These are phyloP conservation scores for Fusarium coicis DNA, from an alignment of 2,329 filamentous ascomycete species.

Conservation along the genomic window DNA sequence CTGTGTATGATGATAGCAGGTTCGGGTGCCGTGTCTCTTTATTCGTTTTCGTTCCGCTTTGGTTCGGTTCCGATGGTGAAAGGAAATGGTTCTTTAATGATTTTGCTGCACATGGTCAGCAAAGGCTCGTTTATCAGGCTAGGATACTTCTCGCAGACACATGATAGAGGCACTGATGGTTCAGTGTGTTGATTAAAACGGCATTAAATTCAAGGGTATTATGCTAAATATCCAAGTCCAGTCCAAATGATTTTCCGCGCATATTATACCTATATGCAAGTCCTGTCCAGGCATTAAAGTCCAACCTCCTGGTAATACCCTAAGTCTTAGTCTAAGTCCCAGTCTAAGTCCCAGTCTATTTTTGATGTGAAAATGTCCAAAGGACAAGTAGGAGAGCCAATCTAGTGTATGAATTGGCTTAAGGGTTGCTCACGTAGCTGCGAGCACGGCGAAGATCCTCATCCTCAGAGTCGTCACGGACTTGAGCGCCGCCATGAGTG, in stretches of 20 bases:
- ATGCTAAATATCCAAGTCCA: slow-evolving; percentile 36
- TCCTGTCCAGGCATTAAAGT: slow-evolving; percentile 19
- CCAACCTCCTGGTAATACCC: not conserved
- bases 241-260: slow-evolving; percentile 6
- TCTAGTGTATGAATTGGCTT: slow-evolving; percentile 5
- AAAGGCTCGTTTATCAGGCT: not conserved
- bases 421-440: slow-evolving; percentile 61
- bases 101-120: slow-evolving; percentile 21
- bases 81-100: slow-evolving; percentile 7
- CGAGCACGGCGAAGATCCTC: slow-evolving; percentile 56
- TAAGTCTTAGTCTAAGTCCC: slow-evolving; percentile 13
- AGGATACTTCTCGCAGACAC: slow-evolving; percentile 17
- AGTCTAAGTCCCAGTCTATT: slow-evolving; percentile 13
- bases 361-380: not conserved
- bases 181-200: slow-evolving; percentile 5
- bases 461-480: slow-evolving; percentile 49
- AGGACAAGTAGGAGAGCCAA: not conserved
- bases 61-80: not conserved
- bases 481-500: slow-evolving; percentile 35
- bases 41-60: not conserved
- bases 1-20: not conserved
- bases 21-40: not conserved
- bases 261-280: slow-evolving; percentile 19
- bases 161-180: slow-evolving; percentile 4
- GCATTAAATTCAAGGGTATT: slow-evolving; percentile 39